phyloP scores from a whole-genome alignment of 202 grass and related monocot genomes.

The Carex sylvatica region DNA sequence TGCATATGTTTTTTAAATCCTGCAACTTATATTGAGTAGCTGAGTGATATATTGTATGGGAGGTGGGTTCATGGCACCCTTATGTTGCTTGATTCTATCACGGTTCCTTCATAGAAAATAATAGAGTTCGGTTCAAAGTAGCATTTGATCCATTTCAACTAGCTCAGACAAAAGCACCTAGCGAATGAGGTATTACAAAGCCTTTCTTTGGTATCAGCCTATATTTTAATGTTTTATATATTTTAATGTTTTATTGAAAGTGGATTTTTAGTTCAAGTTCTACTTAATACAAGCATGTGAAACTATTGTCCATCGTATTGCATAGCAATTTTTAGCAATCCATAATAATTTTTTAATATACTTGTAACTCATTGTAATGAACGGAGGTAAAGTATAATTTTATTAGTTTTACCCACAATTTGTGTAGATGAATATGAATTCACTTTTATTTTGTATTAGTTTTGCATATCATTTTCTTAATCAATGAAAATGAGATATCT shows the following conservation, averaged over 20 bases:
- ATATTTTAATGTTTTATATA: neutral
- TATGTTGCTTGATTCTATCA: neutral
- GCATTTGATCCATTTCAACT: neutral
- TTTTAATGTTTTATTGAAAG: neutral
- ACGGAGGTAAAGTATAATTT: neutral
- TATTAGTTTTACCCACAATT: neutral
- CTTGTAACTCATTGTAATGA: neutral
- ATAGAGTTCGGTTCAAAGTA: neutral
- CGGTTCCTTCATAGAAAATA: neutral
- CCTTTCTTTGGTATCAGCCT: neutral
- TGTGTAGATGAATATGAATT: neutral
- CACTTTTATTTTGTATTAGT: neutral
- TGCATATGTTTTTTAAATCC: neutral
- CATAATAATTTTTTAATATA: neutral
- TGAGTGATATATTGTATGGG: neutral
- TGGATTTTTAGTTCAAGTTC: neutral
- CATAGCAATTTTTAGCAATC: neutral
- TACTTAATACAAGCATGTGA: neutral
- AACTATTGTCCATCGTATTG: neutral
- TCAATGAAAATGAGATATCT: too few species aligned
- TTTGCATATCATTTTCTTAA: too few species aligned
- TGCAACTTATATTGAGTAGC: neutral
- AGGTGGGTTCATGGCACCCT: too few species aligned
- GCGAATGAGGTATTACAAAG: neutral
- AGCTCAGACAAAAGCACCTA: too few species aligned